phyloP scores from a whole-genome alignment of 768 basidiomycete species.

The Pholiota conissans region DNA sequence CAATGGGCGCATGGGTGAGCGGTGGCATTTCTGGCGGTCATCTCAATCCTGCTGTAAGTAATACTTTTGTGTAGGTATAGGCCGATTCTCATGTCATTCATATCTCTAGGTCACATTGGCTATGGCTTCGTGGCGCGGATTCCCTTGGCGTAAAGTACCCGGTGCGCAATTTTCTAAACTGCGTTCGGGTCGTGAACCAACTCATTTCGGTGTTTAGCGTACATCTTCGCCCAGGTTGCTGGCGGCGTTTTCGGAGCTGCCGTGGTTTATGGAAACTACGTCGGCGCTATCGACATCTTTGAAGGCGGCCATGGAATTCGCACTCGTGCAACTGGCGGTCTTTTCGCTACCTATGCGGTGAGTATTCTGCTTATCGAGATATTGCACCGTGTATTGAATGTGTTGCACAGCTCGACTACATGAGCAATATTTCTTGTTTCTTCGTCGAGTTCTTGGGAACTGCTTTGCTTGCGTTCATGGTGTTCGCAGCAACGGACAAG shows the following conservation, averaged over 20 bases:
- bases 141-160: slow-evolving; percentile 82
- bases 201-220: slow-evolving; percentile 15
- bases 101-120: slow-evolving; percentile 61
- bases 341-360: slow-evolving; percentile 66
- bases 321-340: slow-evolving; percentile 51
- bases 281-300: slow-evolving; percentile 62
- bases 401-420: slow-evolving; percentile 33
- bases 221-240: slow-evolving; percentile 51
- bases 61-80: neutral
- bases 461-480: slow-evolving; percentile 51
- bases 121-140: slow-evolving; percentile 66
- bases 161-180: slow-evolving; percentile 20
- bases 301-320: slow-evolving; percentile 56
- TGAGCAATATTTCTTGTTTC: slow-evolving; percentile 37
- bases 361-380: neutral
- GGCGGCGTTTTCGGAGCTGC: slow-evolving; percentile 63
- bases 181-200: neutral
- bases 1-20: slow-evolving; percentile 68
- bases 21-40: slow-evolving; percentile 74
- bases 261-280: slow-evolving; percentile 62
- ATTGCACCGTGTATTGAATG: neutral
- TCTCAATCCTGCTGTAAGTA: slow-evolving; percentile 65
- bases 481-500: slow-evolving; percentile 59
- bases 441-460: slow-evolving; percentile 57
- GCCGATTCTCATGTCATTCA: neutral